Base-by-base conservation (phyloP, 805 yeast species). In the Candida takata region DNA sequence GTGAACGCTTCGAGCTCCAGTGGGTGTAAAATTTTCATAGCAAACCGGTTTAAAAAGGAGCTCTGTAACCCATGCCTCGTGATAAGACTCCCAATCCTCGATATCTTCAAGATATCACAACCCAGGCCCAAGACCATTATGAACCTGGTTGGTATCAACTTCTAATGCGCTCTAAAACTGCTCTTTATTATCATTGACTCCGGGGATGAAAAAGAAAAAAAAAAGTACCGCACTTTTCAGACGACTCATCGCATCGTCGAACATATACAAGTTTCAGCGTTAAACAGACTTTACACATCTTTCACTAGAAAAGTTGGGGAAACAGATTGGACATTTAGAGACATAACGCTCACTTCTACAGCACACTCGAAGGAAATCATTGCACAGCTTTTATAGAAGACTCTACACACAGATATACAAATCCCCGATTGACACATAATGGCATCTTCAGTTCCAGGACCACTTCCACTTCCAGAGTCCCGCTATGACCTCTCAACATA, bases 381-480 rank as follows among this genome's bases (percentile, higher is more conserved):
- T 26, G 14, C 3, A 26, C 16, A 26, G 15, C 16, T 13, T n/a
- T 26, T 16, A 26, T 11, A 26, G 17, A 20, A 20, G 14, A 25
- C 27, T n/a, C n/a, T 12, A n/a, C 17, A 25, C 29, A 15, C 28
- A 17, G 13, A 7, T 25, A 24, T 9, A 26, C 27, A 31, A 11
- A 27, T 19, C 4, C 23, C 3, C 23, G 10, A 20, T 20, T 20
- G 23, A 20, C 23, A 13, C 24, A 42, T 3, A 20, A 87, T 87
- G 97, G 95, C 97, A 3, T 84, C 95, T 9, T 78, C 95, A 5
- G 73, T 87, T 27, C 77, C 87, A 8, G 97, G 97, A 12, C 79
- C 83, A 7, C 72, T 83, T 30, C 69, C 82, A 0, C 67, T 88
- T 24, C 97, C 97, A 8, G 77, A 69, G 36, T 86, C 96, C 15